A percentile compares a stretch with the other conserved stretches of the same genome.
These are phyloP conservation scores for Tetrapisispora iriomotensis DNA, from an alignment of 805 yeast species.

Conservation along the genomic window DNA sequence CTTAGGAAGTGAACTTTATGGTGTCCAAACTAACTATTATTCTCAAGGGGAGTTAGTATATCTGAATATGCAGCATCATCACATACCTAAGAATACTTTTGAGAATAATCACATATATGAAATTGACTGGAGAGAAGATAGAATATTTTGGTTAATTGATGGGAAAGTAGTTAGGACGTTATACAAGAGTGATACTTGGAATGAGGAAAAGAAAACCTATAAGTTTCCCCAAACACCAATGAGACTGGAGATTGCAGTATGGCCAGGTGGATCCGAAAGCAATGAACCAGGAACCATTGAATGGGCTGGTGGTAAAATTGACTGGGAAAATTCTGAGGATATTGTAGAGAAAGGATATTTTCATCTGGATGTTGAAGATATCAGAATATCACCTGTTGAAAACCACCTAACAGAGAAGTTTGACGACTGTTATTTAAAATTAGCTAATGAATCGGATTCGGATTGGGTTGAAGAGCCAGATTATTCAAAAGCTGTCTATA, in stretches of 20 bases:
- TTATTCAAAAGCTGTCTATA: conserved; percentile 5
- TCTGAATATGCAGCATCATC: conserved; percentile 36
- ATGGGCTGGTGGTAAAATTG: conserved; percentile 84
- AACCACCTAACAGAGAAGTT: conserved; percentile 12
- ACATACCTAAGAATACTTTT: conserved; percentile 39
- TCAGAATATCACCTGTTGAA: conserved; percentile 55
- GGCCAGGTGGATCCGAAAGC: conserved; percentile 62
- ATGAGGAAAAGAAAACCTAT: conserved; percentile 43
- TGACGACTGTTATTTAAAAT: conserved; percentile 6
- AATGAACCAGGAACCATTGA: conserved; percentile 55
- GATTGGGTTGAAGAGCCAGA: neutral
- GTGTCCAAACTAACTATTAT: conserved; percentile 73
- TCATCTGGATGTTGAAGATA: conserved; percentile 49
- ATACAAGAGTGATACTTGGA: conserved; percentile 50
- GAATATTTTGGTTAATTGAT: conserved; percentile 62
- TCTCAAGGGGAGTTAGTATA: conserved; percentile 64
- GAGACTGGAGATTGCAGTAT: conserved; percentile 61
- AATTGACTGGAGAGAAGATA: conserved; percentile 73
- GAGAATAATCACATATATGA: conserved; percentile 64
- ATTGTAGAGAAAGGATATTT: conserved; percentile 65
- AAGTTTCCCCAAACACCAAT: conserved; percentile 69
- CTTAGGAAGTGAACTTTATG: conserved; percentile 59
- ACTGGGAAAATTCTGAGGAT: conserved; percentile 70
- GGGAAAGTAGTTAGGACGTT: conserved; percentile 57
- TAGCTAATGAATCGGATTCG: neutral